phyloP scores from a whole-genome alignment of 139 green algal genomes.

The Chlorella sp. region DNA sequence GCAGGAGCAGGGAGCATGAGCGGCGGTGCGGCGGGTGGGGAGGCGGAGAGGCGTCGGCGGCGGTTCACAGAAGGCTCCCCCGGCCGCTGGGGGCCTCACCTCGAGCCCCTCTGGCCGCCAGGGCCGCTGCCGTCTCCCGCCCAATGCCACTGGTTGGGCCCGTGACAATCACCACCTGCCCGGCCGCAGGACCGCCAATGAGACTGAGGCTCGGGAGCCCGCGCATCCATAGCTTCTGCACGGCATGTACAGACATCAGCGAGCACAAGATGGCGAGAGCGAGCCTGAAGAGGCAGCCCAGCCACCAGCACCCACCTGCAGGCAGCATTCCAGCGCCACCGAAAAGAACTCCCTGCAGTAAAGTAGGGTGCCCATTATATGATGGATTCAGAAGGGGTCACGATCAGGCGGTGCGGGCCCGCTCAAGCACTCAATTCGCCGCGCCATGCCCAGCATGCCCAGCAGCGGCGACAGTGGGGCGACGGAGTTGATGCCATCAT shows the following conservation, averaged over 20 bases:
- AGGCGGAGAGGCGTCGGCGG: not conserved
- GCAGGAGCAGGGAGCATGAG: not conserved
- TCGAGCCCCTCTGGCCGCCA: slow-evolving; percentile 65
- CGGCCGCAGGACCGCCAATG: slow-evolving; percentile 60
- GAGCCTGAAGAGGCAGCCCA: not conserved
- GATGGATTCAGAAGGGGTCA: not conserved
- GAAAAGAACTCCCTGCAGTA: not conserved
- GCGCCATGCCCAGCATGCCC: too few relatives aligned
- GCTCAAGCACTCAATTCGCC: too few relatives aligned
- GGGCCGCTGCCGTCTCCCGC: slow-evolving; percentile 67
- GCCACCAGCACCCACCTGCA: slow-evolving; percentile 3
- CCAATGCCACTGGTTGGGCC: slow-evolving; percentile 88
- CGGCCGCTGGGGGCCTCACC: slow-evolving; percentile 42
- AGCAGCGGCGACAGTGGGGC: too few relatives aligned
- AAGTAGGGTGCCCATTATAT: not conserved
- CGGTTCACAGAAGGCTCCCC: too few relatives aligned
- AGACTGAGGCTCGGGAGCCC: slow-evolving; percentile 59
- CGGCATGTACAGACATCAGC: not conserved
- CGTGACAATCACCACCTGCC: slow-evolving; percentile 75
- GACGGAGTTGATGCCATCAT: too few relatives aligned
- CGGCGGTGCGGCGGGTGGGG: not conserved
- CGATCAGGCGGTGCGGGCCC: too few relatives aligned
- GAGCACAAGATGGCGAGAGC: not conserved
- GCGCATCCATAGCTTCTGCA: slow-evolving; percentile 62
- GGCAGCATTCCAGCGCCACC: not conserved